Conservation (phyloP, 192 early-diverging fungal genomes). For the Spinellus fusiger region DNA sequence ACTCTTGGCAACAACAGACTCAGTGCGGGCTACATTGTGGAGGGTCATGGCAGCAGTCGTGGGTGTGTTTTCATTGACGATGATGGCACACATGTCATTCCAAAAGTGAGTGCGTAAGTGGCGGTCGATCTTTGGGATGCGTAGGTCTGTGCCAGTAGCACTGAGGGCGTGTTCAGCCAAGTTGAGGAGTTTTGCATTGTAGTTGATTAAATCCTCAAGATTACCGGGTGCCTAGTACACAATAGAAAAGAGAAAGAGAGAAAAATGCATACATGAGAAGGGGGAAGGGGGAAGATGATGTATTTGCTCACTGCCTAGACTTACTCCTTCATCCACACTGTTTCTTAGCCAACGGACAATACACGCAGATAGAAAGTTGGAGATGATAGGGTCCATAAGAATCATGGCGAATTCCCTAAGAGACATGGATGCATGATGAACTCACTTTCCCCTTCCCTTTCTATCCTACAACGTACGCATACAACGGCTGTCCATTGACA, state of each 20-base stretch:
- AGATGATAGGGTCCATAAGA: constrained; percentile 46
- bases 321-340: constrained; percentile 21
- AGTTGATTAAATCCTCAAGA: constrained; percentile 29
- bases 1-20: constrained; percentile 29
- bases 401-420: constrained; percentile 53
- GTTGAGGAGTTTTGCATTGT: constrained; percentile 47
- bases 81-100: constrained; percentile 21
- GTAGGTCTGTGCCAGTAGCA: constrained; percentile 34
- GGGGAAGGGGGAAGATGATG: too few species aligned
- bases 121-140: constrained; percentile 45
- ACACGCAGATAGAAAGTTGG: constrained; percentile 45
- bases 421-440: background rate
- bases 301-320: background rate
- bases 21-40: constrained; percentile 1
- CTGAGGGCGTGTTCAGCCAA: constrained; percentile 43
- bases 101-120: constrained; percentile 35
- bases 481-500: constrained; percentile 39
- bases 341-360: constrained; percentile 33
- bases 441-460: background rate
- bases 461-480: constrained; percentile 34
- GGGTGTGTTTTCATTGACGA: constrained; percentile 17
- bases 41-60: constrained; percentile 24
- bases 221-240: constrained; percentile 3
- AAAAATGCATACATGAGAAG: background rate
- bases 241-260: background rate